phyloP scores from a whole-genome alignment of 805 yeast species.

The Ogataea pilisensis region DNA sequence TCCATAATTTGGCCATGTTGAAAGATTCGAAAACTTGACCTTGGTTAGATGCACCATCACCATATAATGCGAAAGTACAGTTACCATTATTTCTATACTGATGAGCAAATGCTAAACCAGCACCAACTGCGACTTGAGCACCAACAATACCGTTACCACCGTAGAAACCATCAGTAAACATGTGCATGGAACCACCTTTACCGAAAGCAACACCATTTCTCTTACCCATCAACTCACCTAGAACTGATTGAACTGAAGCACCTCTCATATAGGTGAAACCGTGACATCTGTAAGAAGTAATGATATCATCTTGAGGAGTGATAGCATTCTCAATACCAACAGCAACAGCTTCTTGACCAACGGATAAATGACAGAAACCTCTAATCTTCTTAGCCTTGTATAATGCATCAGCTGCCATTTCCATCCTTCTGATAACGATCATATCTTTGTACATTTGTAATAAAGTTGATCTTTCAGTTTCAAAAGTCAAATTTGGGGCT shows the following conservation, averaged over 20 bases:
- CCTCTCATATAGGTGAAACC: slow-evolving; percentile 98
- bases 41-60: slow-evolving; percentile 99
- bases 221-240: slow-evolving; percentile 97
- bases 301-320: slow-evolving; percentile 77
- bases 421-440: slow-evolving; percentile 93
- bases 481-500: slow-evolving; percentile 65
- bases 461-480: slow-evolving; percentile 74
- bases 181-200: slow-evolving; percentile 99
- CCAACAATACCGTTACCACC: slow-evolving; percentile 99
- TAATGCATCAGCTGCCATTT: slow-evolving; percentile 97
- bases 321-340: slow-evolving; percentile 97
- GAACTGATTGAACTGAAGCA: slow-evolving; percentile 79
- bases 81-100: slow-evolving; percentile 77
- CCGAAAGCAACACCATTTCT: slow-evolving; percentile 94
- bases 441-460: slow-evolving; percentile 95
- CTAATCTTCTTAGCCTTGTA: slow-evolving; percentile 98
- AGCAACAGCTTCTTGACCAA: slow-evolving; percentile 98
- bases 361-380: slow-evolving; percentile 98
- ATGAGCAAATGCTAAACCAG: slow-evolving; percentile 98
- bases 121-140: slow-evolving; percentile 98
- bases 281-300: slow-evolving; percentile 98
- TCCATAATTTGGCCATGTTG: slow-evolving; percentile 99
- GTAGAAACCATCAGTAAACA: slow-evolving; percentile 91
- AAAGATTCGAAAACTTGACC: slow-evolving; percentile 97
- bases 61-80: slow-evolving; percentile 86